phyloP scores from a whole-genome alignment of 75 land plant species.

The Pseudotsuga menziesii region DNA sequence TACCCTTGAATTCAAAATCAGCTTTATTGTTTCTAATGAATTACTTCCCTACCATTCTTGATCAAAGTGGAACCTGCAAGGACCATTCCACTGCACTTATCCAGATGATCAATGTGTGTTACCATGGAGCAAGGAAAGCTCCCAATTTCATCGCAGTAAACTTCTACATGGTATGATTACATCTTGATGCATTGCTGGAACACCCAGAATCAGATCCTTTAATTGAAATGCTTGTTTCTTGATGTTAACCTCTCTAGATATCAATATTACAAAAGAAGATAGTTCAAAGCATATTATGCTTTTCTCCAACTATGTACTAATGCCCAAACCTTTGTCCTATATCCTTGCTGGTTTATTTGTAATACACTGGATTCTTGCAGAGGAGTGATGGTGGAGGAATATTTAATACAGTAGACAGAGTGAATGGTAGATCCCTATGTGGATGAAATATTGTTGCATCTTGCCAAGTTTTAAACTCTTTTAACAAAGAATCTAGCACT shows the following conservation, averaged over 20 bases:
- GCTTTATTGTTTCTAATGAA: constrained; percentile 62
- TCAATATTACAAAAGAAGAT: background rate
- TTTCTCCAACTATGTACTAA: too few relatives aligned
- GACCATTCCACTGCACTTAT: constrained; percentile 52
- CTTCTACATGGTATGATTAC: constrained; percentile 70
- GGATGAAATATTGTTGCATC: constrained; percentile 57
- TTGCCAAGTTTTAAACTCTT: background rate
- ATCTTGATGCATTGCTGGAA: background rate
- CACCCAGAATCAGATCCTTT: background rate
- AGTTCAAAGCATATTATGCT: background rate
- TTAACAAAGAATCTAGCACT: too few relatives aligned
- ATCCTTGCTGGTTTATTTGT: too few relatives aligned
- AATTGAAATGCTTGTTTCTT: background rate
- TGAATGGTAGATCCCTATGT: constrained; percentile 76
- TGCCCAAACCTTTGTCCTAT: too few relatives aligned
- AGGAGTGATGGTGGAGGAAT: constrained; percentile 94
- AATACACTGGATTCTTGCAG: constrained; percentile 20
- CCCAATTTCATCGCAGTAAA: constrained; percentile 81
- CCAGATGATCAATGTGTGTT: constrained; percentile 55
- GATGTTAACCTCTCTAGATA: background rate
- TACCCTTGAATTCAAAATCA: constrained; percentile 30
- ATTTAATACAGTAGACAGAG: constrained; percentile 65
- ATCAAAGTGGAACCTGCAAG: constrained; percentile 52
- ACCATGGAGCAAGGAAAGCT: constrained; percentile 61
- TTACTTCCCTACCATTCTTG: constrained; percentile 65